These are phyloP conservation scores for Penicillium rolfsii DNA, from an alignment of 2,329 filamentous ascomycete species.

Conservation along the genomic window DNA sequence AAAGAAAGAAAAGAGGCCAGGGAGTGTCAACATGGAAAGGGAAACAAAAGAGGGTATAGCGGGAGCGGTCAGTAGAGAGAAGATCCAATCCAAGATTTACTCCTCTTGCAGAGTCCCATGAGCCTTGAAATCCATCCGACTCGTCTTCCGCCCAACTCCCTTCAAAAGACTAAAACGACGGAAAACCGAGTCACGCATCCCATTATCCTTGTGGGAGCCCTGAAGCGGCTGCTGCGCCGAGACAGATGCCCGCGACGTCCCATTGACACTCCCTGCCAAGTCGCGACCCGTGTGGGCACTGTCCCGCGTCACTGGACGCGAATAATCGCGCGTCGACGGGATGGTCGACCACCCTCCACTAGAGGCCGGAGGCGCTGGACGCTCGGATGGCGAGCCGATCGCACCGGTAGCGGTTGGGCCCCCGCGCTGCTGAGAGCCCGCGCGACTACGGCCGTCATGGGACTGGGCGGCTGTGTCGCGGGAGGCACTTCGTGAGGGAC, in stretches of 20 bases:
- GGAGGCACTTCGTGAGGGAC: constrained; percentile 34
- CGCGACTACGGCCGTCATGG: constrained; percentile 35
- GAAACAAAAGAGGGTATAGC: not conserved
- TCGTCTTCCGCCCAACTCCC: constrained; percentile 68
- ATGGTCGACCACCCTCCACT: constrained; percentile 40
- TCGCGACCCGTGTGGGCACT: constrained; percentile 25
- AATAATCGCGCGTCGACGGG: constrained; percentile 40
- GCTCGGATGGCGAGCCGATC: constrained; percentile 17
- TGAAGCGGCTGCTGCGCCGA: constrained; percentile 36
- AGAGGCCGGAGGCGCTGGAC: constrained; percentile 26
- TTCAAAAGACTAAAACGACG: constrained; percentile 79
- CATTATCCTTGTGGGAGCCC: constrained; percentile 23
- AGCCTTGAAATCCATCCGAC: constrained; percentile 55
- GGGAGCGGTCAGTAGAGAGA: too few species aligned
- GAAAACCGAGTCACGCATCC: constrained; percentile 65
- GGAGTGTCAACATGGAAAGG: constrained; percentile 4
- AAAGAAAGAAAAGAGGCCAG: constrained; percentile 9
- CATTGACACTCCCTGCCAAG: constrained; percentile 39
- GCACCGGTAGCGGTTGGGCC: constrained; percentile 24
- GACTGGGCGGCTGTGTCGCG: constrained; percentile 34
- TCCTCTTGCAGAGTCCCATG: constrained; percentile 42
- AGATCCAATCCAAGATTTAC: constrained; percentile 23
- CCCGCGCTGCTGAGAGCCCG: constrained; percentile 33
- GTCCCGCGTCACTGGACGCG: constrained; percentile 39
- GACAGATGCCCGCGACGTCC: not conserved